Conservation (phyloP, 2,329 filamentous ascomycete species). For the Fusarium sp. region DNA sequence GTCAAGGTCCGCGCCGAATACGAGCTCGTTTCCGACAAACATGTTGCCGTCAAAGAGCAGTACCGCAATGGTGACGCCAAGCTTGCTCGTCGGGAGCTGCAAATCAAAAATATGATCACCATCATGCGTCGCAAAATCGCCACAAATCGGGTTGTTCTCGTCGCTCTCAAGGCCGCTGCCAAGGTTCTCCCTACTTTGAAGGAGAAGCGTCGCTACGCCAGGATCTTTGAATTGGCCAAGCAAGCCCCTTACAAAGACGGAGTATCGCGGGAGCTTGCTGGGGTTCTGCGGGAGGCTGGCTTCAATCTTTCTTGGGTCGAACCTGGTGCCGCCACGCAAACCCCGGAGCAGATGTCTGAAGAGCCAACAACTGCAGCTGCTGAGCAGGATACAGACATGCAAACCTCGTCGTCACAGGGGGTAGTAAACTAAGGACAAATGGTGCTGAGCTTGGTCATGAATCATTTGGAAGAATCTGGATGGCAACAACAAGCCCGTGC, state of each 20-base stretch:
- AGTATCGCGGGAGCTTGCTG: conserved; percentile 8
- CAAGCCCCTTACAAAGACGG: neutral
- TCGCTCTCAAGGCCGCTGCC: conserved; percentile 25
- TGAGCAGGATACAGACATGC: neutral
- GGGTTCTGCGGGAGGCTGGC: neutral
- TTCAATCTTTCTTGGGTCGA: neutral
- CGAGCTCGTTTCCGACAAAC: neutral
- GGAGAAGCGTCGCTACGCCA: neutral
- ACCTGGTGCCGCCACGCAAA: neutral
- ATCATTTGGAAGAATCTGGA: neutral
- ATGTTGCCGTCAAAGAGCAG: neutral
- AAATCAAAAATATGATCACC: conserved; percentile 7
- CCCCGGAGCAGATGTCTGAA: neutral
- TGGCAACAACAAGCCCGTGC: neutral
- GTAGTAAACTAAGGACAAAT: neutral
- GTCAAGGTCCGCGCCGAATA: neutral
- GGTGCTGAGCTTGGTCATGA: neutral
- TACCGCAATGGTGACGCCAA: neutral
- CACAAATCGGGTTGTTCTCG: conserved; percentile 1
- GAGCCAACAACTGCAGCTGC: neutral
- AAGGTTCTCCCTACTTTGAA: neutral
- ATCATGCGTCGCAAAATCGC: conserved; percentile 11
- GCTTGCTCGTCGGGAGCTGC: neutral
- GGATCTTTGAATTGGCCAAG: neutral
- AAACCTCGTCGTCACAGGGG: neutral